Conservation (phyloP, 148 eudicot genomes). For the Nepenthes gracilis region DNA sequence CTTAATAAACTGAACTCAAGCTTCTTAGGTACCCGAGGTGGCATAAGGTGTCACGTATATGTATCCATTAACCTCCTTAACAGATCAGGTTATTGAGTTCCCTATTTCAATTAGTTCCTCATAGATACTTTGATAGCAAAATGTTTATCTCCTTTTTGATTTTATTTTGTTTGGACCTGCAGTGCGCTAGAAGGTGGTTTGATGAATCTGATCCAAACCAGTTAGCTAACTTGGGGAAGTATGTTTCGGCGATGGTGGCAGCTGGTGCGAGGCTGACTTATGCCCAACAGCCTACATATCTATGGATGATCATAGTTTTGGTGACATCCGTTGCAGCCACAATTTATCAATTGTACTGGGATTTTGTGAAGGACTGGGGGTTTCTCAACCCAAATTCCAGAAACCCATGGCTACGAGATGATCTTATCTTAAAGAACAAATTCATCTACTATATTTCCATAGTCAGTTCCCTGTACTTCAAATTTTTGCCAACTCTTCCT, state of each 20-base stretch:
- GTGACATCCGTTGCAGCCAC: constrained; percentile 70
- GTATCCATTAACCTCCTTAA: too few species aligned
- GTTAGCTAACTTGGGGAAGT: constrained; percentile 81
- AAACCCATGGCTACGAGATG: constrained; percentile 76
- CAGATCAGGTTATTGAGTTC: too few species aligned
- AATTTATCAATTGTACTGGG: constrained; percentile 89
- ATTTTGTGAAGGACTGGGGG: constrained; percentile 96
- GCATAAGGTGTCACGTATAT: too few species aligned
- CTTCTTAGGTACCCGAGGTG: too few species aligned
- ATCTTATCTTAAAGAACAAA: constrained; percentile 71
- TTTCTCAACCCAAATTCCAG: constrained; percentile 49
- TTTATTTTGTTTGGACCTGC: not conserved
- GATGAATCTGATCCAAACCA: constrained; percentile 52
- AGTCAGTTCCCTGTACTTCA: constrained; percentile 24
- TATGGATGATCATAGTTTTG: constrained; percentile 50
- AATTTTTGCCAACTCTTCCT: not conserved
- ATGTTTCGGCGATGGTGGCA: constrained; percentile 97
- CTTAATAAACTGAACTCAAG: too few species aligned
- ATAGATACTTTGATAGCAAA: too few species aligned
- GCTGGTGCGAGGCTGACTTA: constrained; percentile 83
- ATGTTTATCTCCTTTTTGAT: too few species aligned
- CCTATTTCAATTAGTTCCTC: too few species aligned
- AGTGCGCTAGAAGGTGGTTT: constrained; percentile 95
- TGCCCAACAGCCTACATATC: constrained; percentile 32
- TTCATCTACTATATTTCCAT: constrained; percentile 73